phyloP scores from a whole-genome alignment of 2,329 filamentous ascomycete genomes.

The Claviceps sp. region DNA sequence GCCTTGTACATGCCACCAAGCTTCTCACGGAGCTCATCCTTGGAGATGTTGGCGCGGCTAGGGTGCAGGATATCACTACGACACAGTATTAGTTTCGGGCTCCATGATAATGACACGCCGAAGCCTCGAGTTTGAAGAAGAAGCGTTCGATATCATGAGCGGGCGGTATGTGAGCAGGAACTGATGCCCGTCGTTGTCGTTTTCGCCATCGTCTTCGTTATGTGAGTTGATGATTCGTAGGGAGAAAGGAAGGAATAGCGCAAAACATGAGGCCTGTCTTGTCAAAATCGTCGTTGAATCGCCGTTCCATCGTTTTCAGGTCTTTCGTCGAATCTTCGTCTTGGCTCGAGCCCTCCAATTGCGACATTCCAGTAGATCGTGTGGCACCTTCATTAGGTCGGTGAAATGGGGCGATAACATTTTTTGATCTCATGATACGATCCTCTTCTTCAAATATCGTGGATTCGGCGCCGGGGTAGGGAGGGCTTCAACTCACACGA shows the following conservation, averaged over 20 bases:
- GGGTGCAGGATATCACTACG: slow-evolving; percentile 97
- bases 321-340: neutral
- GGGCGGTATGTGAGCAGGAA: neutral
- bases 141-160: slow-evolving; percentile 4
- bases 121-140: neutral
- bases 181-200: neutral
- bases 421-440: neutral
- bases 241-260: neutral
- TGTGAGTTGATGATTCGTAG: too few species aligned
- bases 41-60: slow-evolving; percentile 95
- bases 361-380: neutral
- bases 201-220: neutral
- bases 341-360: neutral
- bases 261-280: neutral
- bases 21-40: slow-evolving; percentile 95
- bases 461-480: neutral
- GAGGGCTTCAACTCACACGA: slow-evolving; percentile 62
- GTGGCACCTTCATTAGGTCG: neutral
- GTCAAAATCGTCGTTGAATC: neutral
- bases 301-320: neutral
- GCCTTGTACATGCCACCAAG: slow-evolving; percentile 95
- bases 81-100: slow-evolving; percentile 7
- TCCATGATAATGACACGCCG: neutral
- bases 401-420: neutral
- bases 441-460: slow-evolving; percentile 1